Evolutionary conservation across 176 grass and related monocot species (phyloP), one percentile per base, ranked within the genome.

Genomic region (Lolium perenne): DNA sequence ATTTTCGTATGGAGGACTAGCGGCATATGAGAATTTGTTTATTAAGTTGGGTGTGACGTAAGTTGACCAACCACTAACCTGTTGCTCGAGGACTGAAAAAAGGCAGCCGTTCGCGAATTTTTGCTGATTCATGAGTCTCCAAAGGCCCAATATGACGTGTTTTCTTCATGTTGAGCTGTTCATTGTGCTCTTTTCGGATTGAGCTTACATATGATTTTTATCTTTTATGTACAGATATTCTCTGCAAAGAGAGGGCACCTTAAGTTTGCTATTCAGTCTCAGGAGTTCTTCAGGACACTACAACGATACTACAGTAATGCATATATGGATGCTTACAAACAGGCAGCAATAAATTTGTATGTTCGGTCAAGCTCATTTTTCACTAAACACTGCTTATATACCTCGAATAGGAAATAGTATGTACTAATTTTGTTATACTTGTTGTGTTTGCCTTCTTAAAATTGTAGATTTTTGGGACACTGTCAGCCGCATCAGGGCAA

Each of bases 271-370:
- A 95, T 92, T 54, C 94, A 94, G 86, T 94, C 91, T 22, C 94
- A 96, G 61, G 94, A 96, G 76, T 94, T 99, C 29, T 96, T 99
- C 74, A 91, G 97, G 80, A 94, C 94, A 84, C 89, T 99, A 74
- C 94, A 99, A 63, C 88, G 97, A 80, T 92, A 99, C 76, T 99
- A 96, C 78, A 99, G 92, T 76, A 99, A 99, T 83, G 94, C 97
- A 32, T 99, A 94, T 82, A 91, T 94, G 94, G 97, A 99, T 94
- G 92, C 90, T 76, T 90, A 96, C 88, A 99, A 99, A 56, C 97
- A 99, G 80, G 92, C 88, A 80, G 94, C 97, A 77, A 99, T 99
- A 94, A 99, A 99, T 87, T 91, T 99, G 97, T 99, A 96, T 38
- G 92, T 91, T 66, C 83, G 41, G 68, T 35, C 11, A 87, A 84